Percentiles rank a stretch among this genome's conserved stretches.
These are phyloP conservation scores for Zymoseptoria pseudotritici DNA, from an alignment of 2,329 filamentous ascomycete genomes.

Conservation along the genomic window DNA sequence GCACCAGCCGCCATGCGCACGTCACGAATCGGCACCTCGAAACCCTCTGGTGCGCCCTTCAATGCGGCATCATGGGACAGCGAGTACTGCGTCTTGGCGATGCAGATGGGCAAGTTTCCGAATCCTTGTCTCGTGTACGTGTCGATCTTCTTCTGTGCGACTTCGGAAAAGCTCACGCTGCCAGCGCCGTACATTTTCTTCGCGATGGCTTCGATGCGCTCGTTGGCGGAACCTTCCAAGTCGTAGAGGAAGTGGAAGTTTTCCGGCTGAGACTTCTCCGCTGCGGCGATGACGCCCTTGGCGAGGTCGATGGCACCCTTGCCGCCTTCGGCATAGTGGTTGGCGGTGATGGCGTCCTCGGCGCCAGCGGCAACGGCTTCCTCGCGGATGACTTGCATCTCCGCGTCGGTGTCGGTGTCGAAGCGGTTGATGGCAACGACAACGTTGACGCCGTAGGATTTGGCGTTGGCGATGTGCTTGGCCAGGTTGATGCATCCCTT, in stretches of 20 bases:
- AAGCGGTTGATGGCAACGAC: conserved; percentile 98
- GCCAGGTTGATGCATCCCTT: conserved; percentile 87
- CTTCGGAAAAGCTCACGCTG: conserved; percentile 84
- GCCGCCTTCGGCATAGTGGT: conserved; percentile 95
- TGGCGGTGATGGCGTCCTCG: conserved; percentile 85
- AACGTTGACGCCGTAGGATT: conserved; percentile 81
- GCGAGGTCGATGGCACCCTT: conserved; percentile 84
- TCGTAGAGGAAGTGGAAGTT: conserved; percentile 82
- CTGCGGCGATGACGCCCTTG: conserved; percentile 74
- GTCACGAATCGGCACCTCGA: conserved; percentile 89
- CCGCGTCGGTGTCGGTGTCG: conserved; percentile 84
- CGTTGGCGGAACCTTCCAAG: conserved; percentile 70
- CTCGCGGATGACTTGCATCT: conserved; percentile 81
- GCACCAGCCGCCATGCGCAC: conserved; percentile 90
- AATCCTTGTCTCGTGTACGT: conserved; percentile 90
- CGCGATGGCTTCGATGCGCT: conserved; percentile 85
- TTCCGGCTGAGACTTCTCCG: conserved; percentile 65
- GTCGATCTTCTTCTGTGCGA: conserved; percentile 93
- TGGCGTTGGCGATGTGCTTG: conserved; percentile 92
- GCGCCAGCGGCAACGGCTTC: conserved; percentile 88
- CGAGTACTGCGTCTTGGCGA: conserved; percentile 98
- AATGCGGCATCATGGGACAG: conserved; percentile 85
- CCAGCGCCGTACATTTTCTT: conserved; percentile 90
- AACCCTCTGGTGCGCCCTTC: conserved; percentile 91
- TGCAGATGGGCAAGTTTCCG: conserved; percentile 85